Base-by-base conservation (phyloP, 225 moss, liverwort and hornwort genomes). In the Physcomitrellopsis africana region DNA sequence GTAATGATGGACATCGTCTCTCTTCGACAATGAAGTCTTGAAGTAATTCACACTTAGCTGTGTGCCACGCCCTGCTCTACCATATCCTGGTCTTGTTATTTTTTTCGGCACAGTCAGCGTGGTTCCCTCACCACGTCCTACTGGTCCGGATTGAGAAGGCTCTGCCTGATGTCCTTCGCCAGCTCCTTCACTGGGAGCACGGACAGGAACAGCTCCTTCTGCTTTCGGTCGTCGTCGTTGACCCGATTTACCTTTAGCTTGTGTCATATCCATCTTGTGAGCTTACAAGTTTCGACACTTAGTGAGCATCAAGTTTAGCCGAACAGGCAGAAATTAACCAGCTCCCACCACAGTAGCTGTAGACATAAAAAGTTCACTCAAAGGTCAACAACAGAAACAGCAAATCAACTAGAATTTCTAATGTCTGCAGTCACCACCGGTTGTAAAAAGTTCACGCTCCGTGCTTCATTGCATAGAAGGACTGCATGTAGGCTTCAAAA, bases 1-100 rank as follows among this genome's bases (percentile, higher is more conserved):
- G 77, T 94, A 97, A 2, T 94, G 94, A 46, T 60, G 89, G 0
- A 97, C 96, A 8, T 94, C 94, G 1, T 85, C 88, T 0, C 77
- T 62, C 54, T 91, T 91, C 1, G 23, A 68, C 17, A 94, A 83
- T 27, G 29, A 19, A 7, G 92, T 88, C 77, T 63, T 82, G 79
- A 94, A 94, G 22, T 94, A 91, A 49, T 96, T 94, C 3, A 81
- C 82, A 5, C 51, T 51, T 8, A 88, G 65, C 2, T 61, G 2
- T 1, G 78, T 80, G 14, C 5, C 9, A 5, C 81, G 72, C 16
- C 88, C 88, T 2, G 0, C 10, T 9, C 27, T 48, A 0, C 85
- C 88, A 58, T 66, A 85, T 5, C 76, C 80, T 0, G 80, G 85
- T 42, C 88, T 57, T 0, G 48, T 14, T n/a, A 79, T 79, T 55